phyloP scores from a whole-genome alignment of 495 filamentous ascomycete species.

The Aspergillus bertholletiae region DNA sequence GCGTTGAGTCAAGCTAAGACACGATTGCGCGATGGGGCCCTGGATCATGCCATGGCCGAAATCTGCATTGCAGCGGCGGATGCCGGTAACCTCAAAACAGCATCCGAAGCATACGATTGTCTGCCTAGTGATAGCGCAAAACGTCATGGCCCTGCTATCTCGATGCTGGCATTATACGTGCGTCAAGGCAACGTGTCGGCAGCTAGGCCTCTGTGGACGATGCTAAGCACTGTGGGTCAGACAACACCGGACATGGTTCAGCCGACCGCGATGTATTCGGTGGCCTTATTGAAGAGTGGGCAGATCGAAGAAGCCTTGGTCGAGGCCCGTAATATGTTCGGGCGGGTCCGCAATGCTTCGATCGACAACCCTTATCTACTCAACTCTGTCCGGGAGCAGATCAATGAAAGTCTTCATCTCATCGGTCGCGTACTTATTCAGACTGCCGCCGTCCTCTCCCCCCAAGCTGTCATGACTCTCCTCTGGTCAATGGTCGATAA shows the following conservation, averaged over 20 bases:
- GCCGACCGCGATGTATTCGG: conserved; percentile 79
- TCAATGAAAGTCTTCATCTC: conserved; percentile 84
- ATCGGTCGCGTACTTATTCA: conserved; percentile 56
- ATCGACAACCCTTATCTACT: conserved; percentile 21
- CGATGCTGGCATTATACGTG: conserved; percentile 80
- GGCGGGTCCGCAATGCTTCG: conserved; percentile 61
- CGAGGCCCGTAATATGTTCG: conserved; percentile 78
- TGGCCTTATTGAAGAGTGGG: conserved; percentile 76
- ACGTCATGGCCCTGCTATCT: conserved; percentile 65
- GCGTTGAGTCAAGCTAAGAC: conserved; percentile 62
- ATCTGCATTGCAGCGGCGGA: conserved; percentile 75
- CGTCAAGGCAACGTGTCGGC: conserved; percentile 72
- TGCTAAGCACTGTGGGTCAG: conserved; percentile 58
- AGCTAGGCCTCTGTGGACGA: conserved; percentile 72
- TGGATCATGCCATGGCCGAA: conserved; percentile 51
- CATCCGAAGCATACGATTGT: conserved; percentile 61
- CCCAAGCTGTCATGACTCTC: conserved; percentile 55
- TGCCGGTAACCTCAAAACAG: conserved; percentile 64
- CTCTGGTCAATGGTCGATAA: conserved; percentile 75
- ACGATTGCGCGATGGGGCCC: conserved; percentile 44
- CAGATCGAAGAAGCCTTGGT: conserved; percentile 71
- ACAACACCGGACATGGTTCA: conserved; percentile 70
- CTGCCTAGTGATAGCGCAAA: conserved; percentile 47
- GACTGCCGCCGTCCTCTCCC: conserved; percentile 43
- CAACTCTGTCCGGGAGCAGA: conserved; percentile 58